Evolutionary conservation across 2,329 filamentous ascomycete species (phyloP), one percentile per base, ranked within the genome.

Genomic region (Colletotrichum spaethianum): DNA sequence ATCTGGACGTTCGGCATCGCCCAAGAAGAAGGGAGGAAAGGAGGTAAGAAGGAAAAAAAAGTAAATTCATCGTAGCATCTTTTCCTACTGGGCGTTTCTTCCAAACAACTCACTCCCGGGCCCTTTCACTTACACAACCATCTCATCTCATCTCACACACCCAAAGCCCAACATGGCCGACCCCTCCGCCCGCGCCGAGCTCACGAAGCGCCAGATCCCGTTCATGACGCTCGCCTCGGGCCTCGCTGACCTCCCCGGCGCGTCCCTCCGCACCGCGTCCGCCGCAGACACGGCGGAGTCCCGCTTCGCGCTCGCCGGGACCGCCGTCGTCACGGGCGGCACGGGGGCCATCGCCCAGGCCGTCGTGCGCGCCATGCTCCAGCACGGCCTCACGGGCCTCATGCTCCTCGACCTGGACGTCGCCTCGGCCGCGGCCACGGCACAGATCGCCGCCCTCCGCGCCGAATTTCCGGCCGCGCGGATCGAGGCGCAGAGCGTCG

Each of bases 331-430:
- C 16, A 93, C 92, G 0, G 92, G 92, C 23, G 92, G 92, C 40
- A 88, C 90, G 18, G 92, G 92, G 4, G 90, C 87, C 14, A 83
- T 93, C 0, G 91, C 89, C 8, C 83, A 91, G 11, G 84, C 85
- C 67, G 92, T 91, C 3, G 85, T 93, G 23, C 89, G 93, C 57
- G 92, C 92, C 1, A 85, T 94, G 26, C 89, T 94, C 46, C 91
- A 94, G 79, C 92, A 94, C 76, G 92, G 92, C 9, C 82, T 90
- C 2, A 78, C 82, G 0, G 89, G 88, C 2, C 82, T 93, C 14
- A 86, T 85, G 52, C 85, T 94, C 38, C 88, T 92, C 77, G 92
- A 93, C 78, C 77, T 91, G 16, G 82, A 87, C 75, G 77, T 82
- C 4, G 82, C 86, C 2, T 80, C 81, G 40, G 80, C 85, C 1